Conservation (phyloP, 306 rosid species). For the Herpetospermum pedunculosum region DNA sequence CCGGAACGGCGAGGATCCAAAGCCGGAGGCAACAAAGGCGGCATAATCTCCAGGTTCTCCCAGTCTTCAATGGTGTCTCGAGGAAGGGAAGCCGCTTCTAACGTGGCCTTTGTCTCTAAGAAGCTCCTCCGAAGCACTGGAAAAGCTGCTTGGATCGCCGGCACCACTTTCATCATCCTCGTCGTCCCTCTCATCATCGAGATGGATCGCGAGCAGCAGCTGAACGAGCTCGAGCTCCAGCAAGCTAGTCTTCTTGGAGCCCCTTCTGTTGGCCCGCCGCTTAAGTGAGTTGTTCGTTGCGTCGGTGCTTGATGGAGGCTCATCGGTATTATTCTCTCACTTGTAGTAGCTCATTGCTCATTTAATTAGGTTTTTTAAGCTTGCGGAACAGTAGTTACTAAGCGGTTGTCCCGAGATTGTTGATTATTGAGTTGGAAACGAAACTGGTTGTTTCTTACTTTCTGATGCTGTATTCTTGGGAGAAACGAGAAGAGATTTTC, state of each 20-base stretch:
- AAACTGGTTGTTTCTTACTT: background rate
- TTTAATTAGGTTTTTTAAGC: background rate
- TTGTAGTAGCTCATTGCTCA: background rate
- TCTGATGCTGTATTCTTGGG: background rate
- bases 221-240: slow-evolving; percentile 81
- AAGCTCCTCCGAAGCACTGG: slow-evolving; percentile 82
- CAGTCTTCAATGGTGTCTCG: slow-evolving; percentile 41
- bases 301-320: background rate
- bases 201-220: slow-evolving; percentile 96
- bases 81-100: slow-evolving; percentile 47
- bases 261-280: slow-evolving; percentile 18
- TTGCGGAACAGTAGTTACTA: background rate
- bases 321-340: background rate
- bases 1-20: slow-evolving; percentile 46
- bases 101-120: slow-evolving; percentile 38
- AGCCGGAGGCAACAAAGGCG: slow-evolving; percentile 10
- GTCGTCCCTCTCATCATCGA: slow-evolving; percentile 76
- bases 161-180: slow-evolving; percentile 67
- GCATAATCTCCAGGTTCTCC: slow-evolving; percentile 35
- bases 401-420: background rate
- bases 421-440: background rate
- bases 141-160: slow-evolving; percentile 91
- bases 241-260: slow-evolving; percentile 86
- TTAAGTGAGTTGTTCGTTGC: slow-evolving; percentile 25
- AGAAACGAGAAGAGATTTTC: background rate